These are phyloP conservation scores for Psilocybe azurescens DNA, from an alignment of 768 basidiomycete species.

Conservation along the genomic window DNA sequence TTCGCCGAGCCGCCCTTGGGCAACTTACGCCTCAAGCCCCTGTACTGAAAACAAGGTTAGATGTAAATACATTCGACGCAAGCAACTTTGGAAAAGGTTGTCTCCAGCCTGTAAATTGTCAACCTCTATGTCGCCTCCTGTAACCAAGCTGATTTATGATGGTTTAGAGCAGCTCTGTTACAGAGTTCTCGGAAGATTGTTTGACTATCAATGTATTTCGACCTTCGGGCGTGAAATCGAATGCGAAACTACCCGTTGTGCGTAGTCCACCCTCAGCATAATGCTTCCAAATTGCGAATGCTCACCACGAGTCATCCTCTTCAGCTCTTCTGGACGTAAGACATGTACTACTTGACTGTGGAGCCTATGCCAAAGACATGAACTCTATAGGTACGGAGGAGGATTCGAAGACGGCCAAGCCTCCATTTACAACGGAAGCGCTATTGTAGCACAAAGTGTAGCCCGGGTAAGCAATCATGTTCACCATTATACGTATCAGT, in stretches of 20 bases:
- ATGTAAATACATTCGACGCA: constrained; percentile 44
- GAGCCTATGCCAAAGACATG: not conserved
- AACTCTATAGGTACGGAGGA: constrained; percentile 37
- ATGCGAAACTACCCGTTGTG: constrained; percentile 44
- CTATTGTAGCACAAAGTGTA: constrained; percentile 42
- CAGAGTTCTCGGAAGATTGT: constrained; percentile 58
- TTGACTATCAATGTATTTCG: constrained; percentile 63
- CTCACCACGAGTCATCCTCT: constrained; percentile 6
- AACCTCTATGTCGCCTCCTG: not conserved
- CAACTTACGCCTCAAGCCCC: constrained; percentile 49
- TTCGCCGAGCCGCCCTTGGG: constrained; percentile 61
- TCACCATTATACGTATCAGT: not conserved
- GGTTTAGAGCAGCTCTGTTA: constrained; percentile 34
- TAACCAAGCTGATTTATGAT: constrained; percentile 11
- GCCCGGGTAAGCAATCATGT: constrained; percentile 30
- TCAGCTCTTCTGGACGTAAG: constrained; percentile 47
- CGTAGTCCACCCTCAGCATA: constrained; percentile 12
- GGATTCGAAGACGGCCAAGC: constrained; percentile 35
- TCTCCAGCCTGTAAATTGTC: constrained; percentile 47
- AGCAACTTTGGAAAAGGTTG: constrained; percentile 52
- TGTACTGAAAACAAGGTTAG: constrained; percentile 46
- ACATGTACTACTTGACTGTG: not conserved
- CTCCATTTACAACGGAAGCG: constrained; percentile 35
- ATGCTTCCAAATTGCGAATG: not conserved
- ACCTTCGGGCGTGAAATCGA: constrained; percentile 39